Evolutionary conservation across 1,284 basidiomycete species (phyloP), one percentile per base, ranked within the genome.

Genomic region (Ceratobasidium sp.): DNA sequence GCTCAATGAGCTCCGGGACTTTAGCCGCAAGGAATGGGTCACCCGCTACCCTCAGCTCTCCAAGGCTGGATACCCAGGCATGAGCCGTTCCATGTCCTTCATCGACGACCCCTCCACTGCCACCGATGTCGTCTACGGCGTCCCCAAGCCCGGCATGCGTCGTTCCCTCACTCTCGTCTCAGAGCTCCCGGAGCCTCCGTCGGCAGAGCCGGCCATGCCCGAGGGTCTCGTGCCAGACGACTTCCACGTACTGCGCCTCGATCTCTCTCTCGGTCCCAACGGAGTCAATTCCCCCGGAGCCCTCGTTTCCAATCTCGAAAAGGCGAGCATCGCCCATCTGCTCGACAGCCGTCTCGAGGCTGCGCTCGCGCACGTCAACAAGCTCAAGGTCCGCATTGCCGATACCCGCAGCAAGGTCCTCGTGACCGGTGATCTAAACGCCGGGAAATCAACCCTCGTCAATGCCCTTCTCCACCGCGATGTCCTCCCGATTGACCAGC

Each of bases 351-450:
- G 96, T 41, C 90, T 99, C 80, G 85, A 86, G n/a, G 85, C 90
- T 29, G 90, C 96, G 7, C 83, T 94, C 65, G 86, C 87, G 15
- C 97, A 99, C 81, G 89, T 99, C 75, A 89, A 93, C 77, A 93
- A 93, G 79, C 91, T 99, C 76, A 91, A 92, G 64, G 87, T 89
- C 74, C 93, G 98, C 60, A 92, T 99, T 24, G 87, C 93, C 81
- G 97, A 99, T 82, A 96, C 91, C 1, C 94, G 95, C 15, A 97
- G 95, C 79, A 96, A 98, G 81, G 97, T 99, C 57, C 90, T 99
- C 76, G 95, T 99, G 76, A 99, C 98, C n/a, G 98, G 98, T 78
- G 98, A 99, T 82, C 88, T 99, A 75, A 99, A 99, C 82, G 94
- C 98, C 41, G 98, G 98, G 80, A 99, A 99, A 84, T 98, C 96